Evolutionary conservation across 305 asterid species (phyloP), one percentile per base, ranked within the genome.

Genomic region (Coffea humblotiana): DNA sequence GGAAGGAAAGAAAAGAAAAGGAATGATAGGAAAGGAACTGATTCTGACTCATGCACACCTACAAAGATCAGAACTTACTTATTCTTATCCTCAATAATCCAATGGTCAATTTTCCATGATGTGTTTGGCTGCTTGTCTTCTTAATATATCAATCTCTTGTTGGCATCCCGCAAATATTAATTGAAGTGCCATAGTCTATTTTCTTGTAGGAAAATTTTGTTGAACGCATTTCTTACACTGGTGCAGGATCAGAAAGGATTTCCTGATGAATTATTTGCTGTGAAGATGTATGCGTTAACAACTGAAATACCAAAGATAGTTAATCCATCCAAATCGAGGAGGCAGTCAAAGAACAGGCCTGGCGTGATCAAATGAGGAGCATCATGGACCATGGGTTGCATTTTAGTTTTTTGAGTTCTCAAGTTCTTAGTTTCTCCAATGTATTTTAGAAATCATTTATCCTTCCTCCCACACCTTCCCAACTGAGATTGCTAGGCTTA

Each of bases 261-360:
- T 79, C 99, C 98, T 0, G 75, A 85, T 78, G 98, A 84, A 82
- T 80, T 95, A 80, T 94, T 94, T 78, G 92, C 93, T 6, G 99
- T 95, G 72, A 95, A 91, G 96, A 90, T 92, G 92, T 95, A 93
- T 81, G 99, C 97, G 27, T 83, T 95, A 84, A 81, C 91, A 8
- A 83, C 92, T 43, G 98, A 93, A 85, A 79, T 84, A 84, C 96
- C 97, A 43, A 88, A 86, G 89, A 86, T 83, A 82, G 87, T 83
- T 76, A 81, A 48, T 47, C 68, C 9, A 74, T 76, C 90, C 66
- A 84, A 73, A 83, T 75, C 86, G n/a, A 92, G 88, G 21, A 92
- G 88, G 81, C 86, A 82, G 87, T 83, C 67, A 77, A 73, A 74
- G 56, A 93, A 87, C 71, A 86, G 89, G 82, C 99, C 99, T 61